phyloP scores from a whole-genome alignment of 139 green algal genomes.

The Choricystis sp. region DNA sequence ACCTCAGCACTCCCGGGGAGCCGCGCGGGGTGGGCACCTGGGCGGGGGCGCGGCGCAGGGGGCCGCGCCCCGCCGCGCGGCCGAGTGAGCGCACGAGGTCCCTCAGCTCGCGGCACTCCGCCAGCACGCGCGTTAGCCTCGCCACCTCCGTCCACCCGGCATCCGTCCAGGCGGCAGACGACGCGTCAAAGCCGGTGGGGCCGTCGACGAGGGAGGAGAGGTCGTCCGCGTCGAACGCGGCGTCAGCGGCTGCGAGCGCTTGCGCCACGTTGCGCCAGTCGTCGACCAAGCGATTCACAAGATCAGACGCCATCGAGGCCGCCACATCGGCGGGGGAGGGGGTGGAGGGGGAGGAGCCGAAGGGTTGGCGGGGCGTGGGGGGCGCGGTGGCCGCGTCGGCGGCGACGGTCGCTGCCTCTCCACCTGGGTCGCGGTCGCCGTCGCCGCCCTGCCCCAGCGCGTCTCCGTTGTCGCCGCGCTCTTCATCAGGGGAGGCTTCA shows the following conservation, averaged over 20 bases:
- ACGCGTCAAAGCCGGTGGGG: conserved; percentile 46
- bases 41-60: conserved; percentile 50
- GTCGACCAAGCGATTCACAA: background rate
- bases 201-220: conserved; percentile 51
- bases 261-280: background rate
- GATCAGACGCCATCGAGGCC: background rate
- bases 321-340: background rate
- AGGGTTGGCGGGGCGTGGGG: background rate
- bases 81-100: conserved; percentile 66
- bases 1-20: conserved; percentile 59
- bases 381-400: background rate
- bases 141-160: conserved; percentile 64
- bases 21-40: conserved; percentile 32
- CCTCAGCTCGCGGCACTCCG: conserved; percentile 60
- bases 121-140: conserved; percentile 49
- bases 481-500: too few relatives aligned
- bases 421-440: too few relatives aligned
- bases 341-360: background rate
- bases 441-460: too few relatives aligned
- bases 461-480: too few relatives aligned
- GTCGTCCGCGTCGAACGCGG: conserved; percentile 47
- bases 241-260: conserved; percentile 1
- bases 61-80: conserved; percentile 52
- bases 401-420: background rate
- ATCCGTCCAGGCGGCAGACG: conserved; percentile 42